These are phyloP conservation scores for Asterionellopsis glacialis DNA, from an alignment of 108 stramenopile species.

Conservation along the genomic window DNA sequence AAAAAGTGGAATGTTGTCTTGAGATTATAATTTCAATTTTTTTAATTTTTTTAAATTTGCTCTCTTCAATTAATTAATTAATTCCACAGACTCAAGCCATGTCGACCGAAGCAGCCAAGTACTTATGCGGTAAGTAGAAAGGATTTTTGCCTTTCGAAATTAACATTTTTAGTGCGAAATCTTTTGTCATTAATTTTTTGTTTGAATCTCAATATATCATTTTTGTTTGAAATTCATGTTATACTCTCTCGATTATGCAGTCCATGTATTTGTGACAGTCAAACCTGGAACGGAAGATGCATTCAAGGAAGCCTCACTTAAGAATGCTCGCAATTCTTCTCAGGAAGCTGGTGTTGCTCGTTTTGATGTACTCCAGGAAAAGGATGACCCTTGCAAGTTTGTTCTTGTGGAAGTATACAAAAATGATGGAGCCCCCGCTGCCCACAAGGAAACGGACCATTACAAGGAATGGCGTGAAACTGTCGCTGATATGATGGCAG, in stretches of 20 bases:
- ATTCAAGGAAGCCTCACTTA: constrained; percentile 35
- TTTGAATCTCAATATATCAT: neutral
- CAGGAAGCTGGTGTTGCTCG: constrained; percentile 39
- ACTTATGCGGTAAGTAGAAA: no score
- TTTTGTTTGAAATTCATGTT: neutral
- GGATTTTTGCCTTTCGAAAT: no score
- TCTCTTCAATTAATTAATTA: no score
- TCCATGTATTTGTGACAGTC: constrained; percentile 39
- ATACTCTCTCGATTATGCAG: constrained; percentile 1
- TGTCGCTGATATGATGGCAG: constrained; percentile 60
- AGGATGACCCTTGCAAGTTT: constrained; percentile 41
- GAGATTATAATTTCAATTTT: no score
- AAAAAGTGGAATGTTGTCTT: no score
- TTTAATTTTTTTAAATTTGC: no score
- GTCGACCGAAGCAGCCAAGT: no score
- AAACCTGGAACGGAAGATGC: constrained; percentile 39
- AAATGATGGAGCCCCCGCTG: constrained; percentile 30
- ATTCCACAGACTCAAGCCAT: no score
- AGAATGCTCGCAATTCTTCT: constrained; percentile 35
- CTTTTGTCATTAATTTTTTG: no score
- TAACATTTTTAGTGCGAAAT: no score
- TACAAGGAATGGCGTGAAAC: constrained; percentile 39
- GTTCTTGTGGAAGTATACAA: constrained; percentile 49
- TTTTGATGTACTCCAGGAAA: constrained; percentile 49
- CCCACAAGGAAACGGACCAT: constrained; percentile 51